These are phyloP conservation scores for sorghum (Sorghum bicolor) DNA, from an alignment of 176 grass and related monocot genomes.

Conservation along the genomic window DNA sequence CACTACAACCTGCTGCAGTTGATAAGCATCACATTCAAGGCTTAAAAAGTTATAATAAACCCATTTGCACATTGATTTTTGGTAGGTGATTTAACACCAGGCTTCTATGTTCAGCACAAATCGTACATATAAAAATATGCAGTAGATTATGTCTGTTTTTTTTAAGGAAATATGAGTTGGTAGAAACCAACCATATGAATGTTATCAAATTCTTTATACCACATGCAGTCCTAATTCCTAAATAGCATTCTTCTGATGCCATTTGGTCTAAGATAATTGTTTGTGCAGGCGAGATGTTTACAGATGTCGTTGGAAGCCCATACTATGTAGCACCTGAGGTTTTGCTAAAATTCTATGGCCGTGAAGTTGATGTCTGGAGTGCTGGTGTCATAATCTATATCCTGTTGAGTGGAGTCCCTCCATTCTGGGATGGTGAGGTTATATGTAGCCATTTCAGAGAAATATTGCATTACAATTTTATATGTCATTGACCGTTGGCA, in stretches of 20 bases:
- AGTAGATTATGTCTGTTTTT: neutral
- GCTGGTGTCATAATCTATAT: slow-evolving; percentile 82
- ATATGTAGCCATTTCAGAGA: slow-evolving; percentile 26
- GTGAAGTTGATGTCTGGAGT: slow-evolving; percentile 76
- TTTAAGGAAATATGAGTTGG: neutral
- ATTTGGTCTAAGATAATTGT: neutral
- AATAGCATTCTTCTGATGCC: neutral
- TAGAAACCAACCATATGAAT: neutral
- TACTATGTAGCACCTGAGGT: slow-evolving; percentile 84
- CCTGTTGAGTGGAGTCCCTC: slow-evolving; percentile 75
- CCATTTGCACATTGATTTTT: neutral
- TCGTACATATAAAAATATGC: neutral
- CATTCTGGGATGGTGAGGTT: slow-evolving; percentile 79
- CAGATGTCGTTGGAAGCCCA: slow-evolving; percentile 78
- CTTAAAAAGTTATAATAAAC: neutral
- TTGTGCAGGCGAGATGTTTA: slow-evolving; percentile 54
- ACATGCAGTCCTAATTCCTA: neutral
- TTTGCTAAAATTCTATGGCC: slow-evolving; percentile 59
- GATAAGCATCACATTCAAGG: neutral
- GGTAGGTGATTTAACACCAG: neutral
- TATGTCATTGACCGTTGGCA: neutral
- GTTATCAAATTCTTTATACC: neutral
- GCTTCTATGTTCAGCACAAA: neutral
- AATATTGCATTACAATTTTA: neutral
- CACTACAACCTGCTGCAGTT: neutral